Percentiles rank a stretch among this genome's conserved stretches.
Conservation (phyloP, 179 eudicot genomes). For the Beta lomatogona region DNA sequence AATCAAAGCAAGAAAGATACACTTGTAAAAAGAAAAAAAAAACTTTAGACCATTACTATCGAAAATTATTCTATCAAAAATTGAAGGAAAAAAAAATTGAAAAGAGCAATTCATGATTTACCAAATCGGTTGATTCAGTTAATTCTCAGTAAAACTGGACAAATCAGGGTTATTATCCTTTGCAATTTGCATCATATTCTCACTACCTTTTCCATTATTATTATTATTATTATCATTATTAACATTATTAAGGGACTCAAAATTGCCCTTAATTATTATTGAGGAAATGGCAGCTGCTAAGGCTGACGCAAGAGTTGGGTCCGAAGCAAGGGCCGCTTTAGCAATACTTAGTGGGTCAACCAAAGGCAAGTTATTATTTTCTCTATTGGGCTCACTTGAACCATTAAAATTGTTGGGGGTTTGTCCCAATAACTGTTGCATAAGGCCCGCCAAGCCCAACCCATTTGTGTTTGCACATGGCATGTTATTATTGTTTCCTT, state of each 20-base stretch:
- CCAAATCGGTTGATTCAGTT: not conserved
- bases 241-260: constrained; percentile 23
- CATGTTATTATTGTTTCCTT: constrained; percentile 16
- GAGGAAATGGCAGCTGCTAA: constrained; percentile 61
- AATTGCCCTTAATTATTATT: constrained; percentile 40
- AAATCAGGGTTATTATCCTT: constrained; percentile 23
- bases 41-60: too few relatives aligned
- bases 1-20: too few relatives aligned
- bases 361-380: constrained; percentile 4
- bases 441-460: constrained; percentile 8
- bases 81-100: not conserved
- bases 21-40: not conserved
- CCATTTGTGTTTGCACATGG: constrained; percentile 25
- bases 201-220: constrained; percentile 19
- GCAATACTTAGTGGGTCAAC: constrained; percentile 35
- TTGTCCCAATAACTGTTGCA: constrained; percentile 36
- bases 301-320: constrained; percentile 56
- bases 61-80: too few relatives aligned
- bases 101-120: not conserved
- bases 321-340: constrained; percentile 51
- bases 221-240: constrained; percentile 17
- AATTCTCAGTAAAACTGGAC: constrained; percentile 24
- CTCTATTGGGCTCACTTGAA: constrained; percentile 19
- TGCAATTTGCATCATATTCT: constrained; percentile 8
- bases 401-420: constrained; percentile 5